Evolutionary conservation across 1,284 basidiomycete species (phyloP).

Genomic region (Cutaneotrichosporon spelunceum): DNA sequence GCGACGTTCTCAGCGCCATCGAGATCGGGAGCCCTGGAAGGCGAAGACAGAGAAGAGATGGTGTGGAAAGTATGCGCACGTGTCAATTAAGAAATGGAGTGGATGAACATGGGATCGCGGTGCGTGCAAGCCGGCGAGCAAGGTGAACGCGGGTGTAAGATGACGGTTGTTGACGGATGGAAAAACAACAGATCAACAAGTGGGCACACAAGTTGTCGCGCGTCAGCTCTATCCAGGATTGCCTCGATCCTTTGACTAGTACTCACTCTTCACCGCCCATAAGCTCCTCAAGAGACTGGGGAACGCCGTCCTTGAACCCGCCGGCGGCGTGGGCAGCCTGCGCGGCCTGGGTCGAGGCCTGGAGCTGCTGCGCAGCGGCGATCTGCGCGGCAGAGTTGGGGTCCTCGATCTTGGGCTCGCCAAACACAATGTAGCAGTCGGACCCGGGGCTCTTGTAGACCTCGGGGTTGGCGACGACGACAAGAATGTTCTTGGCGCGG

Average conservation of each 20-base stretch:
- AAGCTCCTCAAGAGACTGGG: constrained; percentile 59
- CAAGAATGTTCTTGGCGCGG: constrained; percentile 90
- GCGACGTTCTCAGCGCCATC: constrained; percentile 56
- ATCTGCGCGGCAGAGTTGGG: constrained; percentile 81
- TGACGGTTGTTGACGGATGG: background rate
- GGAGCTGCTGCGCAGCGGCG: constrained; percentile 77
- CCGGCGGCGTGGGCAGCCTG: constrained; percentile 48
- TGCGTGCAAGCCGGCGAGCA: background rate
- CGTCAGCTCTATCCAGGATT: background rate
- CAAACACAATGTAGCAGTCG: constrained; percentile 98
- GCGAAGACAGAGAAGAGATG: background rate
- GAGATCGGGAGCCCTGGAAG: constrained; percentile 65
- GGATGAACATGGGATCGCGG: background rate
- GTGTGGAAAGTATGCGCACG: background rate
- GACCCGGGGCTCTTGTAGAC: constrained; percentile 97
- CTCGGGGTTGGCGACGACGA: constrained; percentile 89
- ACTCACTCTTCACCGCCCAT: constrained; percentile 60
- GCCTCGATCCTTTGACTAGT: background rate
- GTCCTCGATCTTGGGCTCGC: constrained; percentile 97
- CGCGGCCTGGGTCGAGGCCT: constrained; percentile 52
- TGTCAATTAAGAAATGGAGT: background rate
- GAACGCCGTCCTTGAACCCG: constrained; percentile 55
- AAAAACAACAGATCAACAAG: constrained; percentile 3
- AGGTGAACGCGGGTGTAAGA: background rate
- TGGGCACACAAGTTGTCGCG: background rate